A percentile compares a stretch with the other conserved stretches of the same genome.
These are phyloP conservation scores for Medicago lupulina DNA, from an alignment of 306 rosid genomes.

Conservation along the genomic window DNA sequence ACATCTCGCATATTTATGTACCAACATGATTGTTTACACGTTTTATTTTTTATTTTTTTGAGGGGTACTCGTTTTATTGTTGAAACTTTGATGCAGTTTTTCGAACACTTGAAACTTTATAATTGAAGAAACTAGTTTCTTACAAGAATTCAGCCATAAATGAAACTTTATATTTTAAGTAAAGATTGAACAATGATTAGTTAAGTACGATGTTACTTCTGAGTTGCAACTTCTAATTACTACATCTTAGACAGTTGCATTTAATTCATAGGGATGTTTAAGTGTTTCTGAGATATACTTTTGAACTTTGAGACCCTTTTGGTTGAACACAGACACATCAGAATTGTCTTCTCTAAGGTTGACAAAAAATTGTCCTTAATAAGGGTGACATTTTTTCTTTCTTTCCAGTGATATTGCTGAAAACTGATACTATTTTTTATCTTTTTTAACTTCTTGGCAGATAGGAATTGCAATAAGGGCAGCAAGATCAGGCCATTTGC, in stretches of 20 bases:
- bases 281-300: constrained; percentile 12
- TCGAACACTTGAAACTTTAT: neutral
- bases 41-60: no score
- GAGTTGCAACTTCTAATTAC: constrained; percentile 15
- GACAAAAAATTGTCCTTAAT: no score
- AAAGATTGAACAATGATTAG: neutral
- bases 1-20: neutral
- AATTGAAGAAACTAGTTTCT: constrained; percentile 11
- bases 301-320: neutral
- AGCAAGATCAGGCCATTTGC: constrained; percentile 60
- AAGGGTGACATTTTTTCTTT: neutral
- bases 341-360: no score
- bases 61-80: no score
- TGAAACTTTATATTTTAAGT: constrained; percentile 12
- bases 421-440: constrained; percentile 12
- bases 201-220: neutral
- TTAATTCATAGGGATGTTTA: constrained; percentile 14
- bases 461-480: constrained; percentile 79
- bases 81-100: neutral
- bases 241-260: constrained; percentile 21
- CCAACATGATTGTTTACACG: neutral
- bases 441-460: constrained; percentile 50
- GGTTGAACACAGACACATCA: neutral
- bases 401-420: neutral
- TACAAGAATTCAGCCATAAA: constrained; percentile 25